Base-by-base conservation (phyloP, 2,329 filamentous ascomycete species). In the Pseudogymnoascus destructans region DNA sequence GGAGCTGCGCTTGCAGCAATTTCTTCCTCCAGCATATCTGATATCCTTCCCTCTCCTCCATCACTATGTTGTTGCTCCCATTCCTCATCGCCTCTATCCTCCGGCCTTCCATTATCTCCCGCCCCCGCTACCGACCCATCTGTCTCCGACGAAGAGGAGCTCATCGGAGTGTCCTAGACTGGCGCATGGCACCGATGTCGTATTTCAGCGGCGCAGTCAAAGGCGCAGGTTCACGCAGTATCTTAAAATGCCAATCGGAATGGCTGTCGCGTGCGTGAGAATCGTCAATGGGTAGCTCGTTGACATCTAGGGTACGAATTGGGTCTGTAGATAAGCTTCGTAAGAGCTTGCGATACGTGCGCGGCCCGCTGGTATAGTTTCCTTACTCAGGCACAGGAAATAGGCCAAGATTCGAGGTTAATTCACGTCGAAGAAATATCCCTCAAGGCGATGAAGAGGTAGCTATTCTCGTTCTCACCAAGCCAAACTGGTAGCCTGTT, bases 71-170 rank as follows among this genome's bases (percentile, higher is more conserved):
- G 59, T 3, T 61, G 58, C 11, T 64, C 63, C n/a, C 61, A 54
- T 7, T 64, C 55, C n/a, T 27, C 58, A 46, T 59, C 59, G 60
- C 63, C 38, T 63, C 57, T 13, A 58, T 59, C 60, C 59, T 65
- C 64, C 60, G 36, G 9, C 61, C 59, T 64, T 60, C 30, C 62
- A 65, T 35, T 73, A 68, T 79, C 75, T 69, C 82, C 77, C 70
- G 74, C 74, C 54, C 74, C 74, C 79, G 74, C 79, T 79, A 72
- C 77, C 77, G 70, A 52, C 46, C 46, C 46, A 52, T 81, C 76
- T 72, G 74, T 79, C 75, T 79, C 79, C 75, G 77, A 77, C 72
- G 76, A 77, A 76, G 76, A 80, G 75, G 79, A 82, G 81, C 81
- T 86, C 84, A 87, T 87, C 75, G 75, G 79, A 77, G 71, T 72